Percentiles rank a stretch among this genome's conserved stretches.
These are phyloP conservation scores for Suhomyces wounanorum DNA, from an alignment of 1,139 yeast species.

Conservation along the genomic window DNA sequence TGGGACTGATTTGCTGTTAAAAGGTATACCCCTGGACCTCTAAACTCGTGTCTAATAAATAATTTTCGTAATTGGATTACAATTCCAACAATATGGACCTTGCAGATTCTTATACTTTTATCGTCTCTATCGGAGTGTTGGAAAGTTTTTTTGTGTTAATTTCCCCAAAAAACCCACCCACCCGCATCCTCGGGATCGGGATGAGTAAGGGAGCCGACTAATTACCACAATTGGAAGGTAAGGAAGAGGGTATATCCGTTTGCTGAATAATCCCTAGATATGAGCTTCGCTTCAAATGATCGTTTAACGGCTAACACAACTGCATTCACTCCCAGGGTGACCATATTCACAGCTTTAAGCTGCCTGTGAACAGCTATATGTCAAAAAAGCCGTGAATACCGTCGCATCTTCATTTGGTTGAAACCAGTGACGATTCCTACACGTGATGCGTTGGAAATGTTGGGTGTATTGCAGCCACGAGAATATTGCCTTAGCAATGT, in stretches of 20 bases:
- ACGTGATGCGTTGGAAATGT: constrained; percentile 3
- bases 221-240: constrained; percentile 10
- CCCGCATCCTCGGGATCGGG: constrained; percentile 10
- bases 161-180: constrained; percentile 7
- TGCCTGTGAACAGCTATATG: not conserved
- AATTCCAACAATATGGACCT: not conserved
- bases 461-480: constrained; percentile 3
- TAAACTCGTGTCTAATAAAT: not conserved
- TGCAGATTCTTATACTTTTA: not conserved
- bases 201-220: constrained; percentile 10
- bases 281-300: not conserved
- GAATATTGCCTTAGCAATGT: not conserved
- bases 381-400: not conserved
- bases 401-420: not conserved
- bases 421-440: not conserved
- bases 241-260: not conserved
- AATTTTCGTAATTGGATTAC: not conserved
- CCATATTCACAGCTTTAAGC: too few species aligned
- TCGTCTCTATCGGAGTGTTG: constrained; percentile 12
- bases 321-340: too few species aligned
- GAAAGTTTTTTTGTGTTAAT: constrained; percentile 13
- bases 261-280: not conserved
- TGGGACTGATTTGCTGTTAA: not conserved
- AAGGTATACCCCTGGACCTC: not conserved
- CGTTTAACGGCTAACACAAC: too few species aligned